Conservation (phyloP, 2,329 filamentous ascomycete genomes). For the Penicillium sp. region DNA sequence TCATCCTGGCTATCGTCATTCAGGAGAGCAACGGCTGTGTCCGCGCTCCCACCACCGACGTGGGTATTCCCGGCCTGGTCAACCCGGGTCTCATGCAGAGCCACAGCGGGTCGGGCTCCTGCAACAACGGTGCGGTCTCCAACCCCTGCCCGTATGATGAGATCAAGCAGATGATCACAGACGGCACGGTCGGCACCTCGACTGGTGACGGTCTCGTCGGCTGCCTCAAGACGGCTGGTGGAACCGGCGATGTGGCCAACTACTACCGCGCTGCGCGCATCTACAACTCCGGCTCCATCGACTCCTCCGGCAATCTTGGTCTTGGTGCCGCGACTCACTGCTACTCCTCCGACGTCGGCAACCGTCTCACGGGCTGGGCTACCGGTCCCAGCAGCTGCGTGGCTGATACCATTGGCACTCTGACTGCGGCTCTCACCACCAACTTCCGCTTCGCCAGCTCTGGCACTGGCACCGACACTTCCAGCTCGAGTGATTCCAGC, state of each 20-base stretch:
- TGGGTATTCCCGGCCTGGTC: slow-evolving; percentile 35
- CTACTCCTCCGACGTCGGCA: slow-evolving; percentile 35
- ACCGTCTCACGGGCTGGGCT: slow-evolving; percentile 35
- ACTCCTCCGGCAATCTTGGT: slow-evolving; percentile 37
- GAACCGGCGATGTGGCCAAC: slow-evolving; percentile 26
- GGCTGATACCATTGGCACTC: slow-evolving; percentile 19
- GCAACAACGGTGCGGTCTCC: slow-evolving; percentile 35
- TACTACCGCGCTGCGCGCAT: slow-evolving; percentile 44
- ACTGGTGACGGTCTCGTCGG: slow-evolving; percentile 41
- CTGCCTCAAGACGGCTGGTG: slow-evolving; percentile 34
- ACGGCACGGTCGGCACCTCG: slow-evolving; percentile 44
- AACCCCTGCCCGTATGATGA: slow-evolving; percentile 31
- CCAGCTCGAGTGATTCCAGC: not conserved
- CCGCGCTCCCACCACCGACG: slow-evolving; percentile 47
- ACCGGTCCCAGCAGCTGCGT: slow-evolving; percentile 27
- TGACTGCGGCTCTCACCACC: slow-evolving; percentile 22
- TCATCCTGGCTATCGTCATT: slow-evolving; percentile 52
- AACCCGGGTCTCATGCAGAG: slow-evolving; percentile 50
- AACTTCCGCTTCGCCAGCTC: slow-evolving; percentile 13
- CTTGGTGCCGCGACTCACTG: slow-evolving; percentile 33
- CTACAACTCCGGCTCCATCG: slow-evolving; percentile 49
- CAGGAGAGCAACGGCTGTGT: slow-evolving; percentile 54
- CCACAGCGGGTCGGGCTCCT: slow-evolving; percentile 37
- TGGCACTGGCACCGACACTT: slow-evolving; percentile 2
- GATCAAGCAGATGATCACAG: slow-evolving; percentile 46